Percentiles rank a stretch among this genome's conserved stretches.
phyloP scores from a whole-genome alignment of 2,329 filamentous ascomycete genomes.

The Didymella sp. region DNA sequence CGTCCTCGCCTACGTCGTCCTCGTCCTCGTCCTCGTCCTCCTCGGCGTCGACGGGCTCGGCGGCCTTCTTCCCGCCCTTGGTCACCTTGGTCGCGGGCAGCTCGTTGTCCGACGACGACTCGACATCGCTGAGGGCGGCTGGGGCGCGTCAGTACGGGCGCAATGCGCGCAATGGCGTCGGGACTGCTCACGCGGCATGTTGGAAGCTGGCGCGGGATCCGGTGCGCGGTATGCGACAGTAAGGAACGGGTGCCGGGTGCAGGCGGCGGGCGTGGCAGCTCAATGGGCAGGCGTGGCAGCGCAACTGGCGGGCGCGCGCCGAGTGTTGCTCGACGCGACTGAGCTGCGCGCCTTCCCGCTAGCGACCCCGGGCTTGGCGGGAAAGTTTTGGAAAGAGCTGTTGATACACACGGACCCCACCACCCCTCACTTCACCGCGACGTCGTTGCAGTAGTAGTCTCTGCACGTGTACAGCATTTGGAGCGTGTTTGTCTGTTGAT shows the following conservation, averaged over 20 bases:
- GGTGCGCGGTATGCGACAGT: neutral
- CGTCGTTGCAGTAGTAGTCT: neutral
- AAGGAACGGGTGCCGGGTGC: neutral
- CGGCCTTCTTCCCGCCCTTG: conserved; percentile 21
- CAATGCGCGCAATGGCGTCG: conserved; percentile 9
- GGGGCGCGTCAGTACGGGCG: conserved; percentile 25
- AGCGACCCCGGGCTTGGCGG: conserved; percentile 19
- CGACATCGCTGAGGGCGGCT: conserved; percentile 53
- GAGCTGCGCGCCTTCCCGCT: conserved; percentile 6
- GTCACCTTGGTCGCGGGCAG: conserved; percentile 36
- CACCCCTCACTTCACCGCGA: conserved; percentile 28
- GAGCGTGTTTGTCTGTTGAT: conserved; percentile 9
- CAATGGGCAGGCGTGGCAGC: neutral
- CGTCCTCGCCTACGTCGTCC: conserved; percentile 51
- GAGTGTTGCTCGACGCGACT: conserved; percentile 5
- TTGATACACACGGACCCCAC: conserved; percentile 36
- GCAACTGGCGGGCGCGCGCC: conserved; percentile 20
- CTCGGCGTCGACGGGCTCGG: conserved; percentile 29
- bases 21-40: conserved; percentile 34
- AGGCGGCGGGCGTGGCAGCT: conserved; percentile 2
- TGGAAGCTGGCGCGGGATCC: conserved; percentile 23
- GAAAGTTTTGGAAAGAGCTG: conserved; percentile 39
- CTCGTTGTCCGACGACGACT: conserved; percentile 46
- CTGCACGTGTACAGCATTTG: conserved; percentile 12
- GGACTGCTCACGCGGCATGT: conserved; percentile 47